Evolutionary conservation across 306 rosid genomes (phyloP).

Genomic region (Sicyos edulis): DNA sequence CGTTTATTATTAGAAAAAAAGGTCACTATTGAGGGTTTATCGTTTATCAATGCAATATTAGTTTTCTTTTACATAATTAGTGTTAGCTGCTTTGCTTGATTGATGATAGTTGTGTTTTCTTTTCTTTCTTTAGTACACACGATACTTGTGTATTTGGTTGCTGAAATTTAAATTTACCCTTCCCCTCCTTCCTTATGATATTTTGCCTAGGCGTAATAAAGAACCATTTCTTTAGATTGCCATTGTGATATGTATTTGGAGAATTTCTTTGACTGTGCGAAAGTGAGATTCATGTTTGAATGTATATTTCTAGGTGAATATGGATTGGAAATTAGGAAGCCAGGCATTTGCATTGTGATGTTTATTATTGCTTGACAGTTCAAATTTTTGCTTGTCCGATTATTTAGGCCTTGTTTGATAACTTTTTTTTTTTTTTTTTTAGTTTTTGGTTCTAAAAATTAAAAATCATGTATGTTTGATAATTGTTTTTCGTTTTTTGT

Average conservation of each 20-base stretch:
- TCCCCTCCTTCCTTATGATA: neutral
- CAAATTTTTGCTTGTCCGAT: neutral
- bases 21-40: too few relatives aligned
- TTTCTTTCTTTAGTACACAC: too few relatives aligned
- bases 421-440: too few relatives aligned
- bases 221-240: neutral
- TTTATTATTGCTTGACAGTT: neutral
- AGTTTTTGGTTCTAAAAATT: too few relatives aligned
- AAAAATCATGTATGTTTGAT: too few relatives aligned
- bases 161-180: neutral
- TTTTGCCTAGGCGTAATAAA: neutral
- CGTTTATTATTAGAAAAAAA: neutral
- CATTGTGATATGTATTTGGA: neutral
- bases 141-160: neutral
- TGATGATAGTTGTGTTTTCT: too few relatives aligned
- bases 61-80: neutral
- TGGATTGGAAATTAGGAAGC: constrained; percentile 5
- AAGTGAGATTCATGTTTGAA: too few relatives aligned
- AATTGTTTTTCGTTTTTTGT: too few relatives aligned
- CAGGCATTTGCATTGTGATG: neutral
- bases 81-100: neutral
- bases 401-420: too few relatives aligned
- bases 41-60: neutral
- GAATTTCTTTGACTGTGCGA: too few relatives aligned
- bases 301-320: neutral